Percentiles rank a stretch among this genome's conserved stretches.
These are phyloP conservation scores for Simmondsia chinensis DNA, from an alignment of 148 eudicot genomes.

Conservation along the genomic window DNA sequence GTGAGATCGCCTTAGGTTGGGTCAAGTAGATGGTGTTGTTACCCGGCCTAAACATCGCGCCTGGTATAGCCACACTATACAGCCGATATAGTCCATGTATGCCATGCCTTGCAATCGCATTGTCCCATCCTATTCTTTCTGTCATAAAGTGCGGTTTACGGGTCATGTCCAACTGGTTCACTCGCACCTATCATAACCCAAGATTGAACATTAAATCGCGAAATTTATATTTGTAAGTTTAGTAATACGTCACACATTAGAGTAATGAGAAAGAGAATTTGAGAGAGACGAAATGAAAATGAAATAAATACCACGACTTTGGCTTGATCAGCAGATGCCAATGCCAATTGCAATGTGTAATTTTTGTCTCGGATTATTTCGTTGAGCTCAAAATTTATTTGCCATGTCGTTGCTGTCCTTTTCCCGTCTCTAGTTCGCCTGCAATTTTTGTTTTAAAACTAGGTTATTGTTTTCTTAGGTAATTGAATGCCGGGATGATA, in stretches of 20 bases:
- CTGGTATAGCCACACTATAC: slow-evolving; percentile 20
- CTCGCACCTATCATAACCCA: slow-evolving; percentile 30
- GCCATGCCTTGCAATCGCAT: slow-evolving; percentile 72
- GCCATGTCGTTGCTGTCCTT: slow-evolving; percentile 83
- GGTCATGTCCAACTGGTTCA: slow-evolving; percentile 27
- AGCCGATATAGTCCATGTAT: slow-evolving; percentile 55
- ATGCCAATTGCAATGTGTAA: slow-evolving; percentile 56
- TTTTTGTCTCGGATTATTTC: slow-evolving; percentile 16
- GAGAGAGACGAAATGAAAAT: not conserved
- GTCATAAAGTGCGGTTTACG: slow-evolving; percentile 44
- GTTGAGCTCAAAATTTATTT: slow-evolving; percentile 35
- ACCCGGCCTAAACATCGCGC: slow-evolving; percentile 22
- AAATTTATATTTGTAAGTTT: not conserved
- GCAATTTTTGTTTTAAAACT: too few relatives aligned
- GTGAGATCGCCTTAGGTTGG: slow-evolving; percentile 25
- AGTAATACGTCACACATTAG: too few relatives aligned
- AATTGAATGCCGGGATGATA: too few relatives aligned
- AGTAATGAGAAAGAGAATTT: not conserved
- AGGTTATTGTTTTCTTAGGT: too few relatives aligned
- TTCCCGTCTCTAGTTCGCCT: too few relatives aligned
- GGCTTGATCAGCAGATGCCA: slow-evolving; percentile 62
- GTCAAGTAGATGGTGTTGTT: slow-evolving; percentile 36
- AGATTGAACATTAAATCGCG: not conserved
- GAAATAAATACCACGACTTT: slow-evolving; percentile 45
- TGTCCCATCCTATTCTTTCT: slow-evolving; percentile 47